phyloP scores from a whole-genome alignment of 2,329 filamentous ascomycete species.

The Diaporthe humulicola region DNA sequence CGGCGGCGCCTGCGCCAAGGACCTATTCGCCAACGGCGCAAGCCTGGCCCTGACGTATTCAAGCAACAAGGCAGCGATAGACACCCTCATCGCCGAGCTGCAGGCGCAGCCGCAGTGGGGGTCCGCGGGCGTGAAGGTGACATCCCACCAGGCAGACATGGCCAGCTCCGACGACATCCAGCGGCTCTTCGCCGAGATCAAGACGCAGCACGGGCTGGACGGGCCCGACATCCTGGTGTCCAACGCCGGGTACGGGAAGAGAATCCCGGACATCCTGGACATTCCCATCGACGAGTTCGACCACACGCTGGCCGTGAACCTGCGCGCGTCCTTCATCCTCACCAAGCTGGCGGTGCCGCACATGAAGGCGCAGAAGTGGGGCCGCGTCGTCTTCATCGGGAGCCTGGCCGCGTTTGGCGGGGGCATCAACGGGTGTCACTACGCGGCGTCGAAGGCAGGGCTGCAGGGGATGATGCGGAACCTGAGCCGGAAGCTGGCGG shows the following conservation, averaged over 20 bases:
- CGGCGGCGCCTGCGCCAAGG: constrained; percentile 68
- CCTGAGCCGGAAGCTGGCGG: constrained; percentile 69
- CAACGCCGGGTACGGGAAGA: constrained; percentile 76
- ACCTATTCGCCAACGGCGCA: constrained; percentile 65
- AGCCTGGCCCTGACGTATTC: constrained; percentile 72
- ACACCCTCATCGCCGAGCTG: constrained; percentile 58
- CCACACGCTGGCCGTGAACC: constrained; percentile 71
- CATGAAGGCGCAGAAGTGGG: constrained; percentile 73
- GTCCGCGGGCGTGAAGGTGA: constrained; percentile 54
- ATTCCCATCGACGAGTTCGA: constrained; percentile 76
- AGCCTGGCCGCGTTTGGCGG: constrained; percentile 74
- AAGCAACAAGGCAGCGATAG: constrained; percentile 61
- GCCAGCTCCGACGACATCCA: constrained; percentile 65
- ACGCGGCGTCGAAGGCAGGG: constrained; percentile 73
- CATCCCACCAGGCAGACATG: constrained; percentile 71
- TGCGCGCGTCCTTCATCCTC: constrained; percentile 73
- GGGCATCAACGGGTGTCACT: constrained; percentile 73
- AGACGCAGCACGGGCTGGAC: constrained; percentile 61
- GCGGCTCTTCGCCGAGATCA: constrained; percentile 67
- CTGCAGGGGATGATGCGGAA: constrained; percentile 76
- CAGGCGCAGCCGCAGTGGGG: constrained; percentile 47
- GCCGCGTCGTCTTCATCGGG: constrained; percentile 73
- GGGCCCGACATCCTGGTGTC: constrained; percentile 74
- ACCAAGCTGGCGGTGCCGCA: constrained; percentile 70
- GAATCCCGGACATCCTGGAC: constrained; percentile 68